phyloP scores from a whole-genome alignment of 129 eudicot species.

The Rutidosis leptorrhynchoides region DNA sequence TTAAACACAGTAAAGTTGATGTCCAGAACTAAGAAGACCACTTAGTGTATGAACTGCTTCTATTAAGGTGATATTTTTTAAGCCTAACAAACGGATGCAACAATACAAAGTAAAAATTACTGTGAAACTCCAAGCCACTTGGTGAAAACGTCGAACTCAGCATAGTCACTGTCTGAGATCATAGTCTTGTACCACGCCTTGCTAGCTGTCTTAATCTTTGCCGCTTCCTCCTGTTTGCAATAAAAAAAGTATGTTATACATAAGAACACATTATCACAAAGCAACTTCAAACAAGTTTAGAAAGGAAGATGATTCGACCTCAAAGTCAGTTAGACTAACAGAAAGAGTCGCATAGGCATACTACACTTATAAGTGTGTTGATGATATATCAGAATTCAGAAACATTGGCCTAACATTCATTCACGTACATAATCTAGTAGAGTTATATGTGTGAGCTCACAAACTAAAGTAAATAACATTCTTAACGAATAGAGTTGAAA shows the following conservation, averaged over 20 bases:
- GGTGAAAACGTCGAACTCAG: constrained; percentile 62
- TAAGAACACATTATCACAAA: not conserved
- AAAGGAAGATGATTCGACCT: not conserved
- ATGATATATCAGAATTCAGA: not conserved
- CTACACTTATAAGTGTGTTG: not conserved
- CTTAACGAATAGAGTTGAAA: not conserved
- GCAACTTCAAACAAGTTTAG: not conserved
- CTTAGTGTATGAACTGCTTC: constrained; percentile 15
- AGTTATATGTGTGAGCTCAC: not conserved
- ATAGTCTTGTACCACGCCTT: constrained; percentile 63
- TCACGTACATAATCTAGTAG: not conserved
- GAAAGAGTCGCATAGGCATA: not conserved
- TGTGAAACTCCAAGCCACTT: constrained; percentile 81
- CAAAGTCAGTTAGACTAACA: not conserved
- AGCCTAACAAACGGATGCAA: constrained; percentile 19
- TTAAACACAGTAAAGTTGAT: not conserved
- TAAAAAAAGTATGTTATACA: not conserved
- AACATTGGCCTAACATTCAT: not conserved
- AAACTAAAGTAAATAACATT: not conserved
- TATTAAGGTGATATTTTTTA: not conserved
- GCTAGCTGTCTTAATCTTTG: constrained; percentile 58
- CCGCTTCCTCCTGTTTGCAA: constrained; percentile 57
- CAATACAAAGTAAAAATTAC: constrained; percentile 23
- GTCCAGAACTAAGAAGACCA: not conserved
- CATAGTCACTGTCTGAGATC: constrained; percentile 70